Conservation (phyloP, 2,329 filamentous ascomycete genomes). For the Sclerotinia minor region DNA sequence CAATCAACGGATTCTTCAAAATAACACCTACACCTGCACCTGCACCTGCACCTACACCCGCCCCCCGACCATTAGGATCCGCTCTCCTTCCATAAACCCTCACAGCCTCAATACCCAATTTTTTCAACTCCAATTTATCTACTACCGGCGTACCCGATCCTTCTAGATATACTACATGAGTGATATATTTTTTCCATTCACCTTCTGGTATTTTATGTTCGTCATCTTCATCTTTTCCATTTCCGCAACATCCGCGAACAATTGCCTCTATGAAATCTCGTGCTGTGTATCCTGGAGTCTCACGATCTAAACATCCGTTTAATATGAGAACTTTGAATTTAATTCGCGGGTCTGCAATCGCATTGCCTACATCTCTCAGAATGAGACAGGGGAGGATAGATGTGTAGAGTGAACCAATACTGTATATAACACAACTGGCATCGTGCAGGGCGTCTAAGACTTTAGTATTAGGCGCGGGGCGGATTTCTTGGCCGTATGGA, state of each 20-base stretch:
- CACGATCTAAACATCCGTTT: conserved; percentile 81
- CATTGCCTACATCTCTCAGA: conserved; percentile 70
- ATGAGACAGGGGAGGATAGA: conserved; percentile 82
- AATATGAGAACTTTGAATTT: conserved; percentile 67
- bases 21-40: conserved; percentile 36
- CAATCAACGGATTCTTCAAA: neutral
- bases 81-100: conserved; percentile 68
- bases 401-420: conserved; percentile 91
- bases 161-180: conserved; percentile 79
- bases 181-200: conserved; percentile 70
- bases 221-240: conserved; percentile 29
- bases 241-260: conserved; percentile 59
- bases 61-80: conserved; percentile 43
- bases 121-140: conserved; percentile 61
- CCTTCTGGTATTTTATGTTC: conserved; percentile 32
- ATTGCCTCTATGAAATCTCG: conserved; percentile 82
- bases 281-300: conserved; percentile 77
- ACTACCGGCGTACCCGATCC: conserved; percentile 68
- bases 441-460: conserved; percentile 68
- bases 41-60: conserved; percentile 46
- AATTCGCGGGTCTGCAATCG: conserved; percentile 51
- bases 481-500: conserved; percentile 95
- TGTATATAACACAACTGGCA: conserved; percentile 76
- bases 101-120: conserved; percentile 74
- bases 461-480: conserved; percentile 77